Evolutionary conservation across 176 grass and related monocot species (phyloP).

Genomic region (Bonia amplexicaulis): DNA sequence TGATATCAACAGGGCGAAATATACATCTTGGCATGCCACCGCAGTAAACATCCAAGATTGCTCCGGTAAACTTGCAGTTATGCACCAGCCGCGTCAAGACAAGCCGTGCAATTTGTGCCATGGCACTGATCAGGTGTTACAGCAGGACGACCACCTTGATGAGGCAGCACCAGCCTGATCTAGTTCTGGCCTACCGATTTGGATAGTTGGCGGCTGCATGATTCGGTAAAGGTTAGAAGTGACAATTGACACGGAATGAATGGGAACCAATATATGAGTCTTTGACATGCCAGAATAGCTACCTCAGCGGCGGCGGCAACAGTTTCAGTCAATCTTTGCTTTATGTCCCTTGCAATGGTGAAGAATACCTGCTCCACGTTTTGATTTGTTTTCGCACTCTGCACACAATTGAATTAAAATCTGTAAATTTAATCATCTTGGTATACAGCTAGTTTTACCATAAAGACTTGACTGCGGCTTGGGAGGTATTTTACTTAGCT

Average conservation of each 20-base stretch:
- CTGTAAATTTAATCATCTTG: constrained; percentile 1
- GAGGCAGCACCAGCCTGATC: constrained; percentile 28
- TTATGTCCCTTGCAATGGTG: constrained; percentile 83
- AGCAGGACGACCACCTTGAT: constrained; percentile 58
- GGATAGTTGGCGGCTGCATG: constrained; percentile 53
- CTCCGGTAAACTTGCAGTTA: constrained; percentile 14
- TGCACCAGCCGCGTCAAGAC: neutral
- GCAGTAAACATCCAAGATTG: neutral
- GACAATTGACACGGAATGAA: neutral
- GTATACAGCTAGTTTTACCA: neutral
- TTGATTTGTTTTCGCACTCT: constrained; percentile 95
- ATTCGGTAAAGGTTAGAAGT: constrained; percentile 20
- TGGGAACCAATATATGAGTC: neutral
- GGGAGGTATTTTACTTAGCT: constrained; percentile 6
- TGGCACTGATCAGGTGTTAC: constrained; percentile 45
- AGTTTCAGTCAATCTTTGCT: constrained; percentile 69
- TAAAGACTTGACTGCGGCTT: neutral
- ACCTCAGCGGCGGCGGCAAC: constrained; percentile 62
- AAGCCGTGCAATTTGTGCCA: neutral
- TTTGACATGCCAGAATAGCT: neutral
- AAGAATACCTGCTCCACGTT: constrained; percentile 90
- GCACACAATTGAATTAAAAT: neutral
- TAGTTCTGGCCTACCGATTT: constrained; percentile 60
- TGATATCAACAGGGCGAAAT: constrained; percentile 29
- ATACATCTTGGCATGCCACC: constrained; percentile 39